Evolutionary conservation across 1,284 basidiomycete species (phyloP), one percentile per base, ranked within the genome.

Genomic region (Cystobasidiaceae sp.): DNA sequence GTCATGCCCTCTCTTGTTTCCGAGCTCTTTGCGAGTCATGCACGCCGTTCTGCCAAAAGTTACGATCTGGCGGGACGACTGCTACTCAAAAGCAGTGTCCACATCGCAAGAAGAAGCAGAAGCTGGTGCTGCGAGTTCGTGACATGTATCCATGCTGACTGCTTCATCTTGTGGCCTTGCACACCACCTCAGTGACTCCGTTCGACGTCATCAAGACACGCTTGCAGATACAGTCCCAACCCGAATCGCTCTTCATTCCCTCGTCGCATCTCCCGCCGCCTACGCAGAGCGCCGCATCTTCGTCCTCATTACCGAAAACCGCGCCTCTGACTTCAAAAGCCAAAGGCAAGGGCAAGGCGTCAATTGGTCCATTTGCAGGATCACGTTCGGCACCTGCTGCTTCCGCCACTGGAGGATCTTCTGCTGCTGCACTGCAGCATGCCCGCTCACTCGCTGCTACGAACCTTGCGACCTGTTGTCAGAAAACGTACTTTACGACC

Each of bases 191-290:
- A 93, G 90, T 94, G 92, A 94, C 91, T 4, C 91, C 91, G 2
- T 93, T 94, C 75, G 91, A 94, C 77, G 89, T 94, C 61, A 83
- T 94, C 71, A 94, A 94, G 78, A 94, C 92, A 21, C 84, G 92
- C 7, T 50, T 74, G 9, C 73, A 74, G 59, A 74, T 69, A 4
- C 71, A 72, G 30, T 41, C 64, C 46, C 43, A 56, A 30, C 67
- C 54, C 8, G 69, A 70, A 58, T 66, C 69, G 15, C 59, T 68
- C 32, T 72, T 70, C 52, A 48, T 55, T 4, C 72, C 70, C 1
- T 69, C 69, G 0, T 62, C 68, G 7, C 68, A 63, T n/a, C 51
- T 69, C 43, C 69, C 69, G 32, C 63, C 66, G 3, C 64, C 71
- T 6, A 48, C 68, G 7, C 69, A 2, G n/a, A n/a, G n/a, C n/a